phyloP scores from a whole-genome alignment of 2,329 filamentous ascomycete species.

The Camillea tinctor region DNA sequence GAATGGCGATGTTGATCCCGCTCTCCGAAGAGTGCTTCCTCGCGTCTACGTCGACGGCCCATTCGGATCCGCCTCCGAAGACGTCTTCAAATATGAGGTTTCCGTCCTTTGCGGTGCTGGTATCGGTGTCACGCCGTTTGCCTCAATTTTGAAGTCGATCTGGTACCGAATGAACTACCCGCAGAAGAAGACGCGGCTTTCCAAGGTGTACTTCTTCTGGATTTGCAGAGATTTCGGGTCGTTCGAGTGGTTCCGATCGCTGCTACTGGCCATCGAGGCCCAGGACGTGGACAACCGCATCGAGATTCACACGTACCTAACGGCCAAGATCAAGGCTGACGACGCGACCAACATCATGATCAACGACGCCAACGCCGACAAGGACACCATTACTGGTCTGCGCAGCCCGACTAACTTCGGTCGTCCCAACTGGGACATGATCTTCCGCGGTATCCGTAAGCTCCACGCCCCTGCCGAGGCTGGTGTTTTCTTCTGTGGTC shows the following conservation, averaged over 20 bases:
- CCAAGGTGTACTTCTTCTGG: constrained; percentile 94
- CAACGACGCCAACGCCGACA: constrained; percentile 81
- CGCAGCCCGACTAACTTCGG: constrained; percentile 83
- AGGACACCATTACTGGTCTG: constrained; percentile 80
- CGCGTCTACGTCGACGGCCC: constrained; percentile 82
- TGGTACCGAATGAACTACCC: constrained; percentile 93
- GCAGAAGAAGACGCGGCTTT: constrained; percentile 72
- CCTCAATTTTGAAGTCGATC: constrained; percentile 84
- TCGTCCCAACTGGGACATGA: constrained; percentile 86
- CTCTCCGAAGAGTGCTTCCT: constrained; percentile 70
- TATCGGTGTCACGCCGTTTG: constrained; percentile 84
- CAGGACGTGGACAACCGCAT: constrained; percentile 82
- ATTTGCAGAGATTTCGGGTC: constrained; percentile 84
- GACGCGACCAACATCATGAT: constrained; percentile 92
- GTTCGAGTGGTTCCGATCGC: constrained; percentile 85
- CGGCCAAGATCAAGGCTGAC: constrained; percentile 81
- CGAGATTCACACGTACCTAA: constrained; percentile 87
- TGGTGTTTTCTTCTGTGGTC: constrained; percentile 83
- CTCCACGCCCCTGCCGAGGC: constrained; percentile 71
- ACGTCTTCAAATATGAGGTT: constrained; percentile 86
- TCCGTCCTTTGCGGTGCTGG: constrained; percentile 77
- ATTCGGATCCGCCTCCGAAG: constrained; percentile 82
- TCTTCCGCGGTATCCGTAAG: constrained; percentile 80
- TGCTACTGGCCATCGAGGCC: constrained; percentile 80
- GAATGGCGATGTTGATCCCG: constrained; percentile 63